These are phyloP conservation scores for Rhizopogon vesiculosus DNA, from an alignment of 768 basidiomycete genomes.

Conservation along the genomic window DNA sequence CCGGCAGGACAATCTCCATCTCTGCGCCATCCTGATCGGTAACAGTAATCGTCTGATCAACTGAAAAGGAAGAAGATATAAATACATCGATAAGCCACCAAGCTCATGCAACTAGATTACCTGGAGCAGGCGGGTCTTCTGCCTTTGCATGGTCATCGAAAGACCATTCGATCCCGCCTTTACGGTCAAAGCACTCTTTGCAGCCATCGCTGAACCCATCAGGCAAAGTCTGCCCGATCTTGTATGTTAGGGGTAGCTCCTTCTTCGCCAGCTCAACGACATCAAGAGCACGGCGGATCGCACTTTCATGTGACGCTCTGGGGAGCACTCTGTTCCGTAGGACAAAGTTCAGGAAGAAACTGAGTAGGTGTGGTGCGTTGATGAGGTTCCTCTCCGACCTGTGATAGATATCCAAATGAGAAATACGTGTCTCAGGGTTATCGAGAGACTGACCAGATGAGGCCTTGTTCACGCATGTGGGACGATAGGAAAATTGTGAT, in stretches of 20 bases:
- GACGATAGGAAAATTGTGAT: constrained; percentile 69
- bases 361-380: constrained; percentile 48
- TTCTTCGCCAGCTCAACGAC: constrained; percentile 35
- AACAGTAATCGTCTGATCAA: constrained; percentile 14
- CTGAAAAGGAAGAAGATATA: neutral
- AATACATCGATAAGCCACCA: constrained; percentile 1
- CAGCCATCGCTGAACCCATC: constrained; percentile 47
- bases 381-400: constrained; percentile 47
- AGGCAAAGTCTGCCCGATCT: constrained; percentile 34
- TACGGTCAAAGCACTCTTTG: constrained; percentile 43
- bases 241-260: constrained; percentile 40
- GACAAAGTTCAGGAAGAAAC: constrained; percentile 60
- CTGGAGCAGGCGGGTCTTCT: neutral
- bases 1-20: constrained; percentile 16
- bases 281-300: constrained; percentile 41
- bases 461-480: constrained; percentile 60
- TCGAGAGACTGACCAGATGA: constrained; percentile 51
- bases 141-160: constrained; percentile 1
- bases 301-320: constrained; percentile 40
- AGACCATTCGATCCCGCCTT: constrained; percentile 35
- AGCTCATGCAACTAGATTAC: constrained; percentile 5
- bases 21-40: constrained; percentile 12
- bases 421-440: neutral
- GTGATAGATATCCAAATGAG: constrained; percentile 6
- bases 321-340: constrained; percentile 50